These are phyloP conservation scores for Toxoplasma gondii DNA, from an alignment of 169 alveolate species.

Conservation along the genomic window DNA sequence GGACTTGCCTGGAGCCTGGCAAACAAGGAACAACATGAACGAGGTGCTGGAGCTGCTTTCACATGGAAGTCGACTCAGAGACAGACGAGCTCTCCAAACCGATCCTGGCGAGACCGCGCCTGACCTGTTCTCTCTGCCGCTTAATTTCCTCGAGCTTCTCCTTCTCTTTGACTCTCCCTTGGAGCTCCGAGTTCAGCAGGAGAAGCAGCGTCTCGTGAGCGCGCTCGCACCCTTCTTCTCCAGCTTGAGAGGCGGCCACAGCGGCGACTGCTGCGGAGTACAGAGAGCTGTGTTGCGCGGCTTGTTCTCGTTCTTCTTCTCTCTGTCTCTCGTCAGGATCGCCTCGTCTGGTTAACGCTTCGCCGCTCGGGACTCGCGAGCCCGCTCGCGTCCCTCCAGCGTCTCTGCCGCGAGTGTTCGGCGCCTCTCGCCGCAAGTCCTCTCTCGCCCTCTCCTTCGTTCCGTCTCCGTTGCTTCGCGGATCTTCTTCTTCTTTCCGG, in stretches of 20 bases:
- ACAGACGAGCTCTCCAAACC: no score
- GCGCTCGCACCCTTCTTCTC: background rate
- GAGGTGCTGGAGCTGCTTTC: no score
- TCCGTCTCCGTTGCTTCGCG: background rate
- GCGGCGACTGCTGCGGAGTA: conserved; percentile 5
- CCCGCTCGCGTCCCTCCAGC: no score
- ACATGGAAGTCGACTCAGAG: no score
- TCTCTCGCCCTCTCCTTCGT: no score
- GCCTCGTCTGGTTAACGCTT: no score
- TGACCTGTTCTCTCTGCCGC: background rate
- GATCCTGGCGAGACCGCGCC: no score
- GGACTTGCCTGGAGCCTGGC: no score
- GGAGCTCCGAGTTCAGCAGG: background rate
- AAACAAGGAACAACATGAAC: no score
- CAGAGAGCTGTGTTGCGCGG: background rate
- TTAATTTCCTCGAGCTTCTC: background rate
- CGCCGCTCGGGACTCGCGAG: no score
- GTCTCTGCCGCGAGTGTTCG: no score
- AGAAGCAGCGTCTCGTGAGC: conserved; percentile 3
- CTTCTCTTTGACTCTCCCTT: background rate
- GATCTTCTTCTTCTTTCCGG: background rate
- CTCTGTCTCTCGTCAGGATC: background rate
- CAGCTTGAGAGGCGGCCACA: background rate
- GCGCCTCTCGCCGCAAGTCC: no score
- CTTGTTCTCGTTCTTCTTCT: background rate